Evolutionary conservation across 192 early-diverging fungal genomes (phyloP).

Genomic region (Obelidium mucronatum): DNA sequence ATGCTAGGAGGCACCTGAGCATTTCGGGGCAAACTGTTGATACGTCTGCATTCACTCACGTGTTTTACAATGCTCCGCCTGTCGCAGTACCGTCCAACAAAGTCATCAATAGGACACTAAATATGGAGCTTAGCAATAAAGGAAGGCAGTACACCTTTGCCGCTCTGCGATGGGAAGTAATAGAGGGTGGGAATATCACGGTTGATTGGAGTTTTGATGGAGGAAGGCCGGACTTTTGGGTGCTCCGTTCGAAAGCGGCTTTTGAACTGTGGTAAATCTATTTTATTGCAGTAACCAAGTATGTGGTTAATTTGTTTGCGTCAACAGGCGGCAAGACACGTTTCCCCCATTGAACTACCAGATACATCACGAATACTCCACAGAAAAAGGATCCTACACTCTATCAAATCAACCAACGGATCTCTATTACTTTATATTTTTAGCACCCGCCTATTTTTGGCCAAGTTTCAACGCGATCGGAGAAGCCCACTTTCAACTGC

Average conservation of each 20-base stretch:
- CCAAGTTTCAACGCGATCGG: conserved; percentile 10
- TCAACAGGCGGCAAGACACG: neutral
- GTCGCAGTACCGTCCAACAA: neutral
- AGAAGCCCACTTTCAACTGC: neutral
- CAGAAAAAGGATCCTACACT: neutral
- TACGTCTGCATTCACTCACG: neutral
- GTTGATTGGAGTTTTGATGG: conserved; percentile 13
- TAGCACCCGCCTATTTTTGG: conserved; percentile 16
- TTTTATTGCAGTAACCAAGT: neutral
- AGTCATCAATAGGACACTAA: neutral
- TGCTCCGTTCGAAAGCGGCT: neutral
- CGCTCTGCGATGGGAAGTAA: neutral
- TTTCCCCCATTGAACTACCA: neutral
- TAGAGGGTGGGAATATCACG: conserved; percentile 19
- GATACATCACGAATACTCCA: conserved; percentile 19
- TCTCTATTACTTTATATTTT: conserved; percentile 22
- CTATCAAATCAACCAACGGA: conserved; percentile 16
- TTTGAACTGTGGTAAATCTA: conserved; percentile 5
- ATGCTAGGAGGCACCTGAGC: too few relatives aligned
- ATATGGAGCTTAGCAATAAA: neutral
- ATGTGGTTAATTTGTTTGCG: neutral
- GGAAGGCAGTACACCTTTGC: neutral
- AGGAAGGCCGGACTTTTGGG: conserved; percentile 9
- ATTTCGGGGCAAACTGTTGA: too few relatives aligned
- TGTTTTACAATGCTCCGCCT: conserved; percentile 26